Evolutionary conservation across 495 filamentous ascomycete species (phyloP), one percentile per base, ranked within the genome.

Genomic region (Staphylotrichum longicolle): DNA sequence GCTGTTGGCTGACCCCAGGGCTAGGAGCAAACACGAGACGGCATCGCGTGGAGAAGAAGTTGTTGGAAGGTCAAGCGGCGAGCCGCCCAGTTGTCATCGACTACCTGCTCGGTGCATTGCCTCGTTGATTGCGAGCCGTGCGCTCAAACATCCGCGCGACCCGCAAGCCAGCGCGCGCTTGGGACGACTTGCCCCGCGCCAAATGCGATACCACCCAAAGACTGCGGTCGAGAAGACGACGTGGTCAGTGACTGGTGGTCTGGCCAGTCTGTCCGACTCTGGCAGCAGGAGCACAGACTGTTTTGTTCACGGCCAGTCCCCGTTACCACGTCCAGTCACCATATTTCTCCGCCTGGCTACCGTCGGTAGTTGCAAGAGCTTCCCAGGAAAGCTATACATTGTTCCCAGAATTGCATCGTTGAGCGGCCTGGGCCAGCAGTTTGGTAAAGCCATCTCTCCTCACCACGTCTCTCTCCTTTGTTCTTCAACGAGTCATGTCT

Each of bases 161-260:
- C 57, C 54, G 44, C 58, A 47, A 55, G 37, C 50, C 41, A 45
- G 61, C 56, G 52, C 60, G 64, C 62, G 37, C 9, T 61, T 57
- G 68, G 66, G 58, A 57, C 52, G n/a, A 57, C 34, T 61, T 66
- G 20, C 58, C 52, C 63, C 63, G 65, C 61, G 56, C 63, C 53
- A 51, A 60, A 52, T 67, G 70, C 68, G 61, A 63, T 67, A 57
- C 64, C 27, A 68, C 66, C 67, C 48, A 57, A 47, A 47, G 14
- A 49, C 15, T 20, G 45, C 30, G 20, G 20, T 33, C 37, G 52
- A 54, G 39, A 32, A 7, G 34, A n/a, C 6, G 39, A 44, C 52
- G 39, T 42, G 37, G 15, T 32, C 52, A 9, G 9, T 5, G 37
- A 6, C 12, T 14, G 39, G 11, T 54, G 52, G 52, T 44, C 2